phyloP scores from a whole-genome alignment of 2,329 filamentous ascomycete species.

The Didymella pomorum region DNA sequence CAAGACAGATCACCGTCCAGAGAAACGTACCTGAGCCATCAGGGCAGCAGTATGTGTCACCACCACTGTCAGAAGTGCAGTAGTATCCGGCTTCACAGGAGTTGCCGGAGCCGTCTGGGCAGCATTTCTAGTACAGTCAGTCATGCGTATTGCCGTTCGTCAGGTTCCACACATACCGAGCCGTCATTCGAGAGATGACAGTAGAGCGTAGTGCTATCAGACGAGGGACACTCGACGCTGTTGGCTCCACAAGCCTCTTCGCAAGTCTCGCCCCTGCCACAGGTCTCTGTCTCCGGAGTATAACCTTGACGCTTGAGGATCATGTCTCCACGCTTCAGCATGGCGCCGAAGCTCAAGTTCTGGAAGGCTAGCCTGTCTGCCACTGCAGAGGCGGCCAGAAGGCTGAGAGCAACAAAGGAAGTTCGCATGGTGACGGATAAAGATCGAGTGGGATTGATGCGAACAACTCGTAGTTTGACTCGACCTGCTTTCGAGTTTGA shows the following conservation, averaged over 20 bases:
- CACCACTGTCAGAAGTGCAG: conserved; percentile 64
- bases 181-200: conserved; percentile 64
- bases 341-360: conserved; percentile 47
- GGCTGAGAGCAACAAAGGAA: conserved; percentile 32
- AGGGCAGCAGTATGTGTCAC: conserved; percentile 68
- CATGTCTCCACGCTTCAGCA: conserved; percentile 51
- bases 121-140: conserved; percentile 57
- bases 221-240: conserved; percentile 60
- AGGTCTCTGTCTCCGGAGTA: conserved; percentile 61
- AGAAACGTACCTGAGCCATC: conserved; percentile 52
- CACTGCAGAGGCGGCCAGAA: conserved; percentile 29
- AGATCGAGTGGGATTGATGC: neutral
- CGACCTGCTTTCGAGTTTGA: neutral
- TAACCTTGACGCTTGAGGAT: conserved; percentile 45
- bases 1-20: no score
- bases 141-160: neutral
- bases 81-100: conserved; percentile 69
- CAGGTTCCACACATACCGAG: conserved; percentile 42
- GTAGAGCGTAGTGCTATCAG: conserved; percentile 57
- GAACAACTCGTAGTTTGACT: neutral
- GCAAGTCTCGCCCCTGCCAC: conserved; percentile 62
- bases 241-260: conserved; percentile 63
- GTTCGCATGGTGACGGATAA: conserved; percentile 41
- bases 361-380: conserved; percentile 41
- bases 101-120: conserved; percentile 64